Evolutionary conservation across 768 basidiomycete species (phyloP).

Genomic region (Jaapia argillacea): DNA sequence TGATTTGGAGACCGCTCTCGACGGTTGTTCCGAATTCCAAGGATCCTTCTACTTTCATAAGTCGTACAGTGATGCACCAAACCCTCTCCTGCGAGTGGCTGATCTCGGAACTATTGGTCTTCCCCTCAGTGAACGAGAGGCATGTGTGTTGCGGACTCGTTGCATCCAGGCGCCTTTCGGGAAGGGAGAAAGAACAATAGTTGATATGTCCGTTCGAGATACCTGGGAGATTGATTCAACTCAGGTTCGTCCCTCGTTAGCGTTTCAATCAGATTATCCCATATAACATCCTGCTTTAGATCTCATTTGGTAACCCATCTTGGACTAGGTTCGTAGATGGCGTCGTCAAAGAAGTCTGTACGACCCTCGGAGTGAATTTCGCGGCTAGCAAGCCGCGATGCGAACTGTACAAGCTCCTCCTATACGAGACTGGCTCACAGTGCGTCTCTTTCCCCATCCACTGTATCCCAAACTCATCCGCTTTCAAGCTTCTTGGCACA

Average conservation of each 20-base stretch:
- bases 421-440: constrained; percentile 41
- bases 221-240: constrained; percentile 41
- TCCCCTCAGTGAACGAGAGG: constrained; percentile 30
- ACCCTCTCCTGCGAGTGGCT: constrained; percentile 29
- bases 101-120: constrained; percentile 32
- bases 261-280: not conserved
- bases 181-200: constrained; percentile 29
- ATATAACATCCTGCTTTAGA: constrained; percentile 10
- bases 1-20: constrained; percentile 21
- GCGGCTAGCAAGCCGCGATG: constrained; percentile 19
- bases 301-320: constrained; percentile 29
- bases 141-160: constrained; percentile 23
- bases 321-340: constrained; percentile 27
- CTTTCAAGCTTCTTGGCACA: constrained; percentile 29
- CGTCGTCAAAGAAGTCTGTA: constrained; percentile 23
- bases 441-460: constrained; percentile 12
- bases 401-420: constrained; percentile 36
- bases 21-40: constrained; percentile 20
- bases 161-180: constrained; percentile 35
- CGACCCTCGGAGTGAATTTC: constrained; percentile 25
- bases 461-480: constrained; percentile 1
- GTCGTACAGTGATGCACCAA: constrained; percentile 22
- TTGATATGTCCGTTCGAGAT: constrained; percentile 34
- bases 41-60: constrained; percentile 24
- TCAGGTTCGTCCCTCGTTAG: constrained; percentile 7